Conservation (phyloP, 1,139 yeast genomes). For the Blastobotrys niveus region DNA sequence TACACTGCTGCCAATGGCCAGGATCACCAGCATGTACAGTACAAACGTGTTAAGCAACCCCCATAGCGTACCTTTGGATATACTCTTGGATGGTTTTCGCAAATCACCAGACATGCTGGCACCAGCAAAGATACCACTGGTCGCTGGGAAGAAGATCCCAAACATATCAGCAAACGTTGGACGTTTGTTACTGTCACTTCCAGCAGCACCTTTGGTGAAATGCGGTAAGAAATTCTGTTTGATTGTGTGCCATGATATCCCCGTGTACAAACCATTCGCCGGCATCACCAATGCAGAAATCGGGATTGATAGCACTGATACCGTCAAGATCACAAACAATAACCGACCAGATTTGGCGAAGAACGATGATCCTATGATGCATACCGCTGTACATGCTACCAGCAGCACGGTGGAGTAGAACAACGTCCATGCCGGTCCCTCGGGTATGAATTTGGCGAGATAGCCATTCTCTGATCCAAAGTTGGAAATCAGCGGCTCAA, state of each 20-base stretch:
- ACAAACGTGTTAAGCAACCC: conserved; percentile 72
- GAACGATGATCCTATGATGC: conserved; percentile 71
- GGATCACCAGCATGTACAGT: conserved; percentile 67
- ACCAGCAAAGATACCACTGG: conserved; percentile 98
- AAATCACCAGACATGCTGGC: conserved; percentile 98
- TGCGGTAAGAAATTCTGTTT: conserved; percentile 63
- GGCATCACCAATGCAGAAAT: conserved; percentile 59
- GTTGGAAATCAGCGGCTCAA: conserved; percentile 64
- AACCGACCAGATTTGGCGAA: conserved; percentile 82
- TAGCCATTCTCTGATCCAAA: conserved; percentile 58
- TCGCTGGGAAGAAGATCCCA: conserved; percentile 96
- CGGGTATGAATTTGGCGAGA: conserved; percentile 48
- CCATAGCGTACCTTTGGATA: conserved; percentile 83
- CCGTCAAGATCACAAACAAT: conserved; percentile 59
- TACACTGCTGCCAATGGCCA: conserved; percentile 71
- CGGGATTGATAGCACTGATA: conserved; percentile 80
- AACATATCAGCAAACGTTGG: conserved; percentile 81
- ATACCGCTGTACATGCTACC: conserved; percentile 66
- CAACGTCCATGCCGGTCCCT: conserved; percentile 52
- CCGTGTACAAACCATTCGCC: conserved; percentile 61
- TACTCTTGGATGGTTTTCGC: conserved; percentile 74
- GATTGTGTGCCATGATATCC: conserved; percentile 63
- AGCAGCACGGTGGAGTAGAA: conserved; percentile 61
- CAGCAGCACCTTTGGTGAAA: conserved; percentile 70
- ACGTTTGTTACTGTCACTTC: conserved; percentile 41